Conservation (phyloP, 495 filamentous ascomycete species). For the Jackrogersella minutella region DNA sequence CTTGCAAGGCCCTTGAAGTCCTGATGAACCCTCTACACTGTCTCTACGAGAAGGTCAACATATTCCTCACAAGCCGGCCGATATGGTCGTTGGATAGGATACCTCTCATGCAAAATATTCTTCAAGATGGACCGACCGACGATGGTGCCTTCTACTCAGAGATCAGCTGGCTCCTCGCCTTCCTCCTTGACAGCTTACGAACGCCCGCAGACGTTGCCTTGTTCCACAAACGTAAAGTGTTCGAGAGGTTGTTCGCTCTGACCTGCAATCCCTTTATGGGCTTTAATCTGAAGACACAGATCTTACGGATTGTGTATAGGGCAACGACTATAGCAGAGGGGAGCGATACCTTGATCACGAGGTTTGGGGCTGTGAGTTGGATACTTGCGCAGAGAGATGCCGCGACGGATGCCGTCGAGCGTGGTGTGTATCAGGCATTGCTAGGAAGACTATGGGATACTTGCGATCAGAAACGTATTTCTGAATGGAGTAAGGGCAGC, state of each 20-base stretch:
- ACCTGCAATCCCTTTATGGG: constrained; percentile 72
- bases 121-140: constrained; percentile 72
- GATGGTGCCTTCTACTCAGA: constrained; percentile 80
- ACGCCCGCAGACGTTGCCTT: constrained; percentile 73
- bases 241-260: constrained; percentile 78
- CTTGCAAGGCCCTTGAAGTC: constrained; percentile 71
- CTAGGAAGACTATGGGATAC: constrained; percentile 70
- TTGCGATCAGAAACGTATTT: constrained; percentile 71
- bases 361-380: constrained; percentile 85
- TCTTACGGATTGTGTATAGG: constrained; percentile 77
- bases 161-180: constrained; percentile 80
- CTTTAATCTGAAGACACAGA: constrained; percentile 66
- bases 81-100: constrained; percentile 76
- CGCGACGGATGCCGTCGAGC: constrained; percentile 51
- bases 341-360: constrained; percentile 84
- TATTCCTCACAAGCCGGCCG: constrained; percentile 78
- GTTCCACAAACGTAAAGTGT: constrained; percentile 80
- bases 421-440: constrained; percentile 64
- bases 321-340: constrained; percentile 77
- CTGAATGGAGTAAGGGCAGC: constrained; percentile 69
- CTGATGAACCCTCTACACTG: constrained; percentile 79
- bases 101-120: constrained; percentile 76
- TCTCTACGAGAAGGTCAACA: constrained; percentile 87
- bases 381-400: constrained; percentile 64
- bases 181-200: constrained; percentile 71